phyloP scores from a whole-genome alignment of 2,329 filamentous ascomycete genomes.

The Colletotrichum tropicicola region DNA sequence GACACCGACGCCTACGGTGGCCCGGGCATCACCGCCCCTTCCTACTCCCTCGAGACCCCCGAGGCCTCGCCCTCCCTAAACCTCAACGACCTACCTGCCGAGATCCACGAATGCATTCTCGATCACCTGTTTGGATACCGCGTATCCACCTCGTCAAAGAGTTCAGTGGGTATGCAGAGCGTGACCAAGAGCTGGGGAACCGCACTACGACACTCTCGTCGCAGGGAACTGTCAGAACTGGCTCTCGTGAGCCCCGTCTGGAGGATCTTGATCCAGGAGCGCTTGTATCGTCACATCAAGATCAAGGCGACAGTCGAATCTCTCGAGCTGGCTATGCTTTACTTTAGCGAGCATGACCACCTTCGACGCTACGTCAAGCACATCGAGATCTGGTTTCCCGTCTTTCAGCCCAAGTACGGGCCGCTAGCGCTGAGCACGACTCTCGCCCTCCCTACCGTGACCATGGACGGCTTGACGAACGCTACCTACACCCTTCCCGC shows the following conservation, averaged over 20 bases:
- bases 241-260: slow-evolving; percentile 71
- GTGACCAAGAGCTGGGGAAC: slow-evolving; percentile 70
- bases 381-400: slow-evolving; percentile 81
- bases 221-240: slow-evolving; percentile 73
- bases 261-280: slow-evolving; percentile 74
- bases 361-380: slow-evolving; percentile 74
- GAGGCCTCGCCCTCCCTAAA: slow-evolving; percentile 32
- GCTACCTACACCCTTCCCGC: slow-evolving; percentile 67
- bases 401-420: slow-evolving; percentile 68
- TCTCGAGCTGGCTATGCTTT: slow-evolving; percentile 65
- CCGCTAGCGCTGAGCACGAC: slow-evolving; percentile 52
- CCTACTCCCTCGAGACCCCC: slow-evolving; percentile 28
- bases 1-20: slow-evolving; percentile 38
- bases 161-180: slow-evolving; percentile 61
- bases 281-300: slow-evolving; percentile 80
- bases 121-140: slow-evolving; percentile 77
- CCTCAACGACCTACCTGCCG: slow-evolving; percentile 67
- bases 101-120: slow-evolving; percentile 77
- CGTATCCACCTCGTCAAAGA: slow-evolving; percentile 67
- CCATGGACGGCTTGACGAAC: slow-evolving; percentile 63
- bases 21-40: slow-evolving; percentile 35
- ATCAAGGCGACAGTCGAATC: slow-evolving; percentile 75
- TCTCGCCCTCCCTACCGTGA: slow-evolving; percentile 60
- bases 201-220: slow-evolving; percentile 71
- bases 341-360: slow-evolving; percentile 67